These are phyloP conservation scores for Saccharomyces kudriavzevii DNA, from an alignment of 805 yeast species.

Conservation along the genomic window DNA sequence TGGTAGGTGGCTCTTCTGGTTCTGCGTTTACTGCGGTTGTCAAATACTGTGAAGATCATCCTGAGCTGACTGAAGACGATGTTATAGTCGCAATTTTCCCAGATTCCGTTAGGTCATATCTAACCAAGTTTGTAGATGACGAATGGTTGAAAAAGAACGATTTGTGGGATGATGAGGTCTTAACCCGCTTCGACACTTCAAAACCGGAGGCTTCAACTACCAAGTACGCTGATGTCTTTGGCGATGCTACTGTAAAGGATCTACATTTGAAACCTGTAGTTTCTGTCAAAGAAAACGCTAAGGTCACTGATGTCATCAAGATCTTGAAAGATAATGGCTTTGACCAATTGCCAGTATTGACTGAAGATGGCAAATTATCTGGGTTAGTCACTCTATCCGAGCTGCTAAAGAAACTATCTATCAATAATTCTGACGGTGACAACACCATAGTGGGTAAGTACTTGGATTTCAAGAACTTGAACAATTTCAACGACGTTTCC, in stretches of 20 bases:
- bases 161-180: slow-evolving; percentile 50
- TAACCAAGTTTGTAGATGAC: slow-evolving; percentile 81
- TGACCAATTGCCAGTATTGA: slow-evolving; percentile 76
- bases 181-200: slow-evolving; percentile 30
- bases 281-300: slow-evolving; percentile 53
- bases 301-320: slow-evolving; percentile 56
- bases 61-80: slow-evolving; percentile 60
- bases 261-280: slow-evolving; percentile 74
- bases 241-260: slow-evolving; percentile 55
- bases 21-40: slow-evolving; percentile 75
- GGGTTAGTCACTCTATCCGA: slow-evolving; percentile 74
- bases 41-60: slow-evolving; percentile 52
- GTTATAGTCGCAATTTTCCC: slow-evolving; percentile 76
- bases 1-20: slow-evolving; percentile 88
- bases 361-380: slow-evolving; percentile 48
- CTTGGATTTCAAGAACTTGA: slow-evolving; percentile 67
- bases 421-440: slow-evolving; percentile 49
- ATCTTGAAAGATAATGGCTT: slow-evolving; percentile 68
- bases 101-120: slow-evolving; percentile 77
- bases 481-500: slow-evolving; percentile 50
- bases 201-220: slow-evolving; percentile 5
- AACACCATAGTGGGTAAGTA: slow-evolving; percentile 41
- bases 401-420: slow-evolving; percentile 58
- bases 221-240: slow-evolving; percentile 37
- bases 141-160: slow-evolving; percentile 83